A percentile compares a stretch with the other conserved stretches of the same genome.
These are phyloP conservation scores for Rhizoctonia solani DNA, from an alignment of 1,284 basidiomycete species.

Conservation along the genomic window DNA sequence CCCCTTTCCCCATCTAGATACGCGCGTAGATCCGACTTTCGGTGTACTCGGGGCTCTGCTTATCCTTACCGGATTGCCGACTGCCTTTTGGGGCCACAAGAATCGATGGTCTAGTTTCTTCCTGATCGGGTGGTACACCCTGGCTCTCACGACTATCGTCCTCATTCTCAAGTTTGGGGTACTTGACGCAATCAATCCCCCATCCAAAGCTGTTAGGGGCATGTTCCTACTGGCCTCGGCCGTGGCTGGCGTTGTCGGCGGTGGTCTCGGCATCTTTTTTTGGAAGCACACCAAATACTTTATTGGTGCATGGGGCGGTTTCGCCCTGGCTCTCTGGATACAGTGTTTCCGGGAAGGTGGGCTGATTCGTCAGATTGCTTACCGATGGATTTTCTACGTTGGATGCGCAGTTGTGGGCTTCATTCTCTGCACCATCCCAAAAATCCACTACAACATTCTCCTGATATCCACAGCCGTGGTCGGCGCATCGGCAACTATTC, in stretches of 20 bases:
- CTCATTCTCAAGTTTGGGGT: slow-evolving; percentile 91
- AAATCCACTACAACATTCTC: slow-evolving; percentile 78
- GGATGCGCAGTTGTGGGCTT: slow-evolving; percentile 62
- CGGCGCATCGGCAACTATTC: slow-evolving; percentile 89
- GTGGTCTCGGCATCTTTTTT: slow-evolving; percentile 85
- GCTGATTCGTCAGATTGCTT: slow-evolving; percentile 71
- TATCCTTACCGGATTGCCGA: slow-evolving; percentile 86
- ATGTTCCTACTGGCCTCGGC: slow-evolving; percentile 85
- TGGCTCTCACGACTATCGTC: slow-evolving; percentile 82
- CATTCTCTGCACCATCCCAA: slow-evolving; percentile 65
- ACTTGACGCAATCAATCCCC: slow-evolving; percentile 77
- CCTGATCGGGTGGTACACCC: slow-evolving; percentile 86
- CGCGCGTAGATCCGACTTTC: slow-evolving; percentile 84
- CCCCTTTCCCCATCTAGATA: slow-evolving; percentile 62
- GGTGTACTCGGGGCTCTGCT: slow-evolving; percentile 86
- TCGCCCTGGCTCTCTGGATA: slow-evolving; percentile 84
- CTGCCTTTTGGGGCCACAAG: slow-evolving; percentile 90
- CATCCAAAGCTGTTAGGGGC: slow-evolving; percentile 75
- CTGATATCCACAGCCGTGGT: slow-evolving; percentile 84
- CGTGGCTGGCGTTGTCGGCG: slow-evolving; percentile 81
- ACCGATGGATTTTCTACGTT: slow-evolving; percentile 87
- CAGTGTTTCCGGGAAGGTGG: slow-evolving; percentile 84
- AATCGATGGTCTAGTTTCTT: slow-evolving; percentile 96
- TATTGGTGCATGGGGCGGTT: slow-evolving; percentile 87
- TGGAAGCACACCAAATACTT: slow-evolving; percentile 85